Base-by-base conservation (phyloP, 106 monocot species). In the Ottelia alismoides region DNA sequence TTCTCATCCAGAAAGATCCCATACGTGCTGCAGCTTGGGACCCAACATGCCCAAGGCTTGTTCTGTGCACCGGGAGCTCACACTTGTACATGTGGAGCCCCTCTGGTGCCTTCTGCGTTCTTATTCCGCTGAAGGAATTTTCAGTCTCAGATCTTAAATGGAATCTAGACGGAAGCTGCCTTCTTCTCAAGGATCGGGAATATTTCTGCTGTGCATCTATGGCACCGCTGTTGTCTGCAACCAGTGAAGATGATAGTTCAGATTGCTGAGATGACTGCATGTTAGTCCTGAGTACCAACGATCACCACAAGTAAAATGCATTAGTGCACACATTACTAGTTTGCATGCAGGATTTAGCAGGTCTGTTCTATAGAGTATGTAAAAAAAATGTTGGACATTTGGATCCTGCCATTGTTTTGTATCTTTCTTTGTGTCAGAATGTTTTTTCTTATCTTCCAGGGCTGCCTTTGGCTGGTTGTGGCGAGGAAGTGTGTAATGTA, bases 61-160 rank as follows among this genome's bases (percentile, higher is more conserved):
- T 85, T 29, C 32, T 98, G 30, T 98, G 89, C 74, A 98, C 96
- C 0, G 85, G 89, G 10, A 89, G 70, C 44, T 47, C 85, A 11
- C 70, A 82, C 27, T 47, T 98, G 51, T 98, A 90, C 56, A 82
- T 89, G 79, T 98, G 96, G 96, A 79, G 63, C 54, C 89, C 82
- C 0, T 67, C 74, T 1, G 96, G 96, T 51, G 81, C 85, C 0
- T 82, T 66, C 20, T 89, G 85, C 25, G 79, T 89, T 3, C 74
- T 58, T 28, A 65, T 90, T 64, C 96, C 96, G 0, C 55, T 89
- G 45, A 66, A 81, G 29, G 59, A 79, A 16, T 90, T 98, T 46
- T 11, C 17, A 2, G 60, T 77, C 25, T 59, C 23, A 27, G 96
- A 96, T 47, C 70, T 96, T 7, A 89, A 78, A 52, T 96, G 96